Evolutionary conservation across 176 grass and related monocot genomes (phyloP).

Genomic region (Cenchrus fungigraminus): DNA sequence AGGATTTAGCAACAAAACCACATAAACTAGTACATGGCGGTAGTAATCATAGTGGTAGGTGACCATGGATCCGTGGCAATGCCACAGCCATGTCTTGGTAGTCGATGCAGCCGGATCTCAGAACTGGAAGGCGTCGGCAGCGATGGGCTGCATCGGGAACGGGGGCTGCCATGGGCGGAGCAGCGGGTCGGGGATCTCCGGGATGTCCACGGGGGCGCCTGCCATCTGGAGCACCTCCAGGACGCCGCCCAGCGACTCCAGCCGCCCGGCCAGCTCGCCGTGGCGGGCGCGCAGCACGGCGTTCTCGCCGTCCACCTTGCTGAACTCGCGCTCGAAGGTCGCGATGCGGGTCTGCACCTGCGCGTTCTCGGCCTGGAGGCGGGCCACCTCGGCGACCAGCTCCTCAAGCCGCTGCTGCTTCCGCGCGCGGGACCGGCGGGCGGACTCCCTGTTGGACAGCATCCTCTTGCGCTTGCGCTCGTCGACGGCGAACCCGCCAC

Average conservation of each 20-base stretch:
- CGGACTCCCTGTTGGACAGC: conserved; percentile 83
- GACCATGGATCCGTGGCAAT: not conserved
- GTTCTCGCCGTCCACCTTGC: conserved; percentile 67
- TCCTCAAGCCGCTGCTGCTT: conserved; percentile 78
- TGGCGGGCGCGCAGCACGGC: conserved; percentile 55
- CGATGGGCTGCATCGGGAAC: conserved; percentile 49
- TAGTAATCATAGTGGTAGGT: not conserved
- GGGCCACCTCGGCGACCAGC: conserved; percentile 51
- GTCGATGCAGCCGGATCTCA: not conserved
- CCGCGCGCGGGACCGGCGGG: conserved; percentile 57
- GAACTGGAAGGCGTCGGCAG: conserved; percentile 41
- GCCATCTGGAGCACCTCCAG: conserved; percentile 63
- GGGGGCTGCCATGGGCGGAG: conserved; percentile 73
- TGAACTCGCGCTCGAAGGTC: conserved; percentile 34
- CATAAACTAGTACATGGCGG: not conserved
- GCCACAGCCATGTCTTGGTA: not conserved
- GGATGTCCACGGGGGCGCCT: conserved; percentile 66
- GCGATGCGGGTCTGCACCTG: conserved; percentile 41
- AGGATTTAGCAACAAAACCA: not conserved
- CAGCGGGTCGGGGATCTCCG: conserved; percentile 63
- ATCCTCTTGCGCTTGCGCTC: conserved; percentile 82
- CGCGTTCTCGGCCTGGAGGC: conserved; percentile 58
- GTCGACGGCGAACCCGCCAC: conserved; percentile 26
- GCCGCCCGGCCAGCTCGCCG: conserved; percentile 51
- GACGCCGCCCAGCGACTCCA: conserved; percentile 51